Evolutionary conservation across 352 stramenopile genomes (phyloP).

Genomic region (Pythium utonaiense): DNA sequence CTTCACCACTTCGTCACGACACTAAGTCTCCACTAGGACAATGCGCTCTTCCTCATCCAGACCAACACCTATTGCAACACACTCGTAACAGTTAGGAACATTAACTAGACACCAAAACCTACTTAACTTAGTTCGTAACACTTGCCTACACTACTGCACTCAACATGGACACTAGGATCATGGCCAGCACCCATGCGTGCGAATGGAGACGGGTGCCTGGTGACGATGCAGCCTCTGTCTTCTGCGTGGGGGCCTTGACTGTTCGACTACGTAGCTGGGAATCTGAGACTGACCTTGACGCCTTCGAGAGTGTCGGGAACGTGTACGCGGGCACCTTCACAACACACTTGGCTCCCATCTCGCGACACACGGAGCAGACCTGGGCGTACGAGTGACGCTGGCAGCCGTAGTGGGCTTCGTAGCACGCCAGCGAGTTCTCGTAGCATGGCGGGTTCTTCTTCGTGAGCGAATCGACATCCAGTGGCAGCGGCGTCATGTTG

Average conservation of each 20-base stretch:
- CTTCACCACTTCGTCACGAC: not conserved
- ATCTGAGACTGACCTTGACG: conserved; percentile 21
- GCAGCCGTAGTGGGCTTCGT: conserved; percentile 49
- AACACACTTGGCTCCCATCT: conserved; percentile 34
- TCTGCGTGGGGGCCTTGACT: conserved; percentile 27
- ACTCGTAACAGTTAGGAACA: not conserved
- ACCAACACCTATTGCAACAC: conserved; percentile 5
- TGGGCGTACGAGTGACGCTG: conserved; percentile 55
- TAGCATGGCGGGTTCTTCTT: conserved; percentile 58
- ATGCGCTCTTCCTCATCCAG: not conserved
- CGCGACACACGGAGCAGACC: conserved; percentile 54
- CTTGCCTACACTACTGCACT: not conserved
- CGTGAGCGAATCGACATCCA: conserved; percentile 35
- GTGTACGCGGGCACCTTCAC: conserved; percentile 31
- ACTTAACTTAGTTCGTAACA: conserved; percentile 20
- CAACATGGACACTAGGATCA: not conserved
- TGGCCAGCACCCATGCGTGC: not conserved
- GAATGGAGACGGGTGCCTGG: not conserved
- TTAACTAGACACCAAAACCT: not conserved
- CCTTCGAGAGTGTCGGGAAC: conserved; percentile 41
- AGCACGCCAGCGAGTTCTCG: conserved; percentile 50
- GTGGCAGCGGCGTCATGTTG: conserved; percentile 45
- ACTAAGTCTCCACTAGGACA: too few relatives aligned
- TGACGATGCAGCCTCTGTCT: conserved; percentile 23
- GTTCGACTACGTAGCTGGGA: conserved; percentile 38